phyloP scores from a whole-genome alignment of 495 filamentous ascomycete genomes.

The Apiosordaria backusii region DNA sequence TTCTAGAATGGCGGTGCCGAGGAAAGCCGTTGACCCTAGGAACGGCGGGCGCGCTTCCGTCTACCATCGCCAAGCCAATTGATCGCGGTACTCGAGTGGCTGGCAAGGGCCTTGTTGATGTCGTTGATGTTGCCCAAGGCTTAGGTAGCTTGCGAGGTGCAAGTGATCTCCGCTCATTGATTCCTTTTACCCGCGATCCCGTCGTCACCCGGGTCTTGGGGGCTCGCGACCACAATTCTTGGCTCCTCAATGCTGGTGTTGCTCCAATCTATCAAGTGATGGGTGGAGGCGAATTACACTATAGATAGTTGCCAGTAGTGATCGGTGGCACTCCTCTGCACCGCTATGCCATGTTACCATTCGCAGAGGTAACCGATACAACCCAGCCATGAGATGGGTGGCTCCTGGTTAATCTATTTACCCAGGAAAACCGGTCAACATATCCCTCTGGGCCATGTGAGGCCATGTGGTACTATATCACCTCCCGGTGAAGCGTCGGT shows the following conservation, averaged over 20 bases:
- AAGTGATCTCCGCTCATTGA: not conserved
- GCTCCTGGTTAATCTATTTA: slow-evolving; percentile 31
- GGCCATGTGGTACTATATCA: not conserved
- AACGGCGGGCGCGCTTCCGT: slow-evolving; percentile 1
- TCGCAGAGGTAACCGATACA: not conserved
- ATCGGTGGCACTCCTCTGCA: slow-evolving; percentile 1
- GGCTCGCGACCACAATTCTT: slow-evolving; percentile 17
- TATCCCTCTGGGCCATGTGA: slow-evolving; percentile 1
- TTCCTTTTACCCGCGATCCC: slow-evolving; percentile 26
- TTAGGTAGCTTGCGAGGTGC: slow-evolving; percentile 1
- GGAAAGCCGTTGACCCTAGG: slow-evolving; percentile 4
- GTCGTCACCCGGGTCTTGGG: slow-evolving; percentile 13
- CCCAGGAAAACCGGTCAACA: slow-evolving; percentile 22
- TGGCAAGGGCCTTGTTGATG: not conserved
- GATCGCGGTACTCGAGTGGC: slow-evolving; percentile 11
- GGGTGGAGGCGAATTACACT: slow-evolving; percentile 8
- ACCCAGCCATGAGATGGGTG: slow-evolving; percentile 16
- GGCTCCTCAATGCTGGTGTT: slow-evolving; percentile 9
- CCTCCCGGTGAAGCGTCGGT: slow-evolving; percentile 13
- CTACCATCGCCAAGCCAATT: not conserved
- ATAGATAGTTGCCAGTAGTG: not conserved
- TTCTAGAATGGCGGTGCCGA: not conserved
- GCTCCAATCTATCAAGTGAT: slow-evolving; percentile 14
- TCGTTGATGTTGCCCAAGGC: not conserved
- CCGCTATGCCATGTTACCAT: not conserved